Base-by-base conservation (phyloP, 345 rosid species). In the Schrenkiella parvula region DNA sequence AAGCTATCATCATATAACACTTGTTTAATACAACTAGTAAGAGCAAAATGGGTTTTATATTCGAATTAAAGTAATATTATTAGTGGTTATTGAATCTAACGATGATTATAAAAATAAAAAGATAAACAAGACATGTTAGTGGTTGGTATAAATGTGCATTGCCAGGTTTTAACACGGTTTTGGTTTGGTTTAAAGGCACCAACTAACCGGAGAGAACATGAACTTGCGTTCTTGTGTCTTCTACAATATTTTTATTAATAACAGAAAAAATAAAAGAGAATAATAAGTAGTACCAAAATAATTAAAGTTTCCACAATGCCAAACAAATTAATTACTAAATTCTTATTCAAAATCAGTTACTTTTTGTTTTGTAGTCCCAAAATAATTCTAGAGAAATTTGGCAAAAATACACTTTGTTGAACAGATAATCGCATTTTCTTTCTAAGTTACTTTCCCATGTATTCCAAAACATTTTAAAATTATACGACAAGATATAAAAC, bases 151-250 rank as follows among this genome's bases (percentile, higher is more conserved):
- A 70, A 70, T 70, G 71, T 28, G 54, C 11, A 8, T 47, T 70
- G 70, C 70, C 74, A 62, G 74, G 74, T 75, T 75, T 53, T 75
- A 75, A 75, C 75, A 75, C 79, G 70, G 75, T 69, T 75, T 75
- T 44, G 66, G 70, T 62, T 69, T 70, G 80, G 66, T 69, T 68
- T 37, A 13, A 8, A 37, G 37, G 44, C 53, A 64, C 72, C 72
- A 57, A 50, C 71, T 46, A 19, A 64, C 64, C 47, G 7, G 46
- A 26, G 11, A 55, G 66, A 55, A 76, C 70, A 29, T 64, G 66
- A 39, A 21, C 66, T 64, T 56, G 22, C 44, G 10, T 76, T 70
- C 37, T 54, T 61, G 15, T 64, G 71, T 70, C 74, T 63, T 69
- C 10, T 57, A 29, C 38, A 41, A 65, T 46, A 31, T 48, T 31